Percentiles rank a stretch among this genome's conserved stretches.
These are phyloP conservation scores for Penicillium arizonense DNA, from an alignment of 495 filamentous ascomycete genomes.

Conservation along the genomic window DNA sequence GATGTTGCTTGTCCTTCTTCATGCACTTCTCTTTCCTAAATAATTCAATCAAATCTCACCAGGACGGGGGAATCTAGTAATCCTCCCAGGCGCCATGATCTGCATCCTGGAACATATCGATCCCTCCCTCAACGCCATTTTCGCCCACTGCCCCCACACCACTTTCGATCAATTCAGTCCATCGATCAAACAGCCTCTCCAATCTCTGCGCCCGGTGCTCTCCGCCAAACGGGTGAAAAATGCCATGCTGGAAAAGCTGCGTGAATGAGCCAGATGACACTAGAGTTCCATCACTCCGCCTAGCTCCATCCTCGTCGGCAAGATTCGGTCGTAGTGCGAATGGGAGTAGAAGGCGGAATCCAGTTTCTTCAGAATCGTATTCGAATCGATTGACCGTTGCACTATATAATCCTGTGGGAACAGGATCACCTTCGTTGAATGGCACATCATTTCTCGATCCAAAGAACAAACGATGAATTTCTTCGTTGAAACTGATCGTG, in stretches of 20 bases:
- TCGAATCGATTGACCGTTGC: slow-evolving; percentile 3
- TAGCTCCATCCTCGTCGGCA: slow-evolving; percentile 12
- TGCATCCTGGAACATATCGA: slow-evolving; percentile 42
- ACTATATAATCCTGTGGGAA: slow-evolving; percentile 22
- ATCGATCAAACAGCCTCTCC: slow-evolving; percentile 30
- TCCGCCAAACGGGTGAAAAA: slow-evolving; percentile 35
- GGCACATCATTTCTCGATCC: not conserved
- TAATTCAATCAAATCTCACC: too few species aligned
- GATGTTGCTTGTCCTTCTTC: too few species aligned
- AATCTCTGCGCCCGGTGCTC: slow-evolving; percentile 32
- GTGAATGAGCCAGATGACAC: slow-evolving; percentile 17
- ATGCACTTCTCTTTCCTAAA: too few species aligned
- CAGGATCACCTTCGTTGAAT: slow-evolving; percentile 11
- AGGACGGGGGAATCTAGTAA: slow-evolving; percentile 32
- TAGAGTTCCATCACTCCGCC: slow-evolving; percentile 31
- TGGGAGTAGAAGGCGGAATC: slow-evolving; percentile 20
- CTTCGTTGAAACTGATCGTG: slow-evolving; percentile 17
- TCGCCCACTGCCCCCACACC: slow-evolving; percentile 40
- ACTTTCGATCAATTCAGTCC: slow-evolving; percentile 34
- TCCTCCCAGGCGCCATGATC: slow-evolving; percentile 26
- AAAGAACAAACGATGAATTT: slow-evolving; percentile 5
- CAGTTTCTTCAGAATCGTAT: slow-evolving; percentile 14
- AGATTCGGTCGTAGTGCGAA: slow-evolving; percentile 13
- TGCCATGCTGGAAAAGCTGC: slow-evolving; percentile 38
- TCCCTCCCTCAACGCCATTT: slow-evolving; percentile 36